Base-by-base conservation (phyloP, 2,329 filamentous ascomycete genomes). In the Neoarthrinium moseri region DNA sequence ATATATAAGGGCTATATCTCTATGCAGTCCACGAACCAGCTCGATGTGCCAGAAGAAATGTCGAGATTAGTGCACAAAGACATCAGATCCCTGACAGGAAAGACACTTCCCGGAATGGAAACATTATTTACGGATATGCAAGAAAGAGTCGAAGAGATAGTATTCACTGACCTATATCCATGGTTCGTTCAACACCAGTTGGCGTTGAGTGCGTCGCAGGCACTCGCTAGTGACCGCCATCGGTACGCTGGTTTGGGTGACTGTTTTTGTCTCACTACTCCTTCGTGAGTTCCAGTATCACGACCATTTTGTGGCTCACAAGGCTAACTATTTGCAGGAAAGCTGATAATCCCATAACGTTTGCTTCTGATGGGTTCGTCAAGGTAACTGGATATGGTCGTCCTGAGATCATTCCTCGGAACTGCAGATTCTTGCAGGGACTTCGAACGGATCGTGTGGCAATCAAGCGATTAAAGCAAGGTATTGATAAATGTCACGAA, bases 151-250 rank as follows among this genome's bases (percentile, higher is more conserved):
- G 67, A 75, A 47, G 63, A 63, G 17, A 57, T 72, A 1, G 56
- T 77, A 5, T 56, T 66, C 15, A 62, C 56, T 7, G 67, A 73
- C 35, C 62, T 77, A 12, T 80, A 77, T 51, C 74, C 74, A 3
- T 63, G 68, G 30, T 80, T 78, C 51, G 69, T 77, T 17, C 71
- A 71, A 39, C 64, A 75, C 50, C 75, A 79, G 56, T 63, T 80
- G 43, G 67, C 67, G 10, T 55, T 69, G 32, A 70, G 69, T 39
- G 68, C 72, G n/a, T 59, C 43, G 5, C 34, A 35, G 22, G 47
- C 47, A 7, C 36, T 49, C 20, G 43, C 43, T 7, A 43, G 61
- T 4, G 61, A 61, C 47, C 68, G 71, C 6, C 48, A 58, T 23
- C 62, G 52, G 43, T 73, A 69, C 42, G 62, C 65, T 36, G 71